Percentiles rank a stretch among this genome's conserved stretches.
These are phyloP conservation scores for Diaporthe capsici DNA, from an alignment of 2,329 filamentous ascomycete species.

Conservation along the genomic window DNA sequence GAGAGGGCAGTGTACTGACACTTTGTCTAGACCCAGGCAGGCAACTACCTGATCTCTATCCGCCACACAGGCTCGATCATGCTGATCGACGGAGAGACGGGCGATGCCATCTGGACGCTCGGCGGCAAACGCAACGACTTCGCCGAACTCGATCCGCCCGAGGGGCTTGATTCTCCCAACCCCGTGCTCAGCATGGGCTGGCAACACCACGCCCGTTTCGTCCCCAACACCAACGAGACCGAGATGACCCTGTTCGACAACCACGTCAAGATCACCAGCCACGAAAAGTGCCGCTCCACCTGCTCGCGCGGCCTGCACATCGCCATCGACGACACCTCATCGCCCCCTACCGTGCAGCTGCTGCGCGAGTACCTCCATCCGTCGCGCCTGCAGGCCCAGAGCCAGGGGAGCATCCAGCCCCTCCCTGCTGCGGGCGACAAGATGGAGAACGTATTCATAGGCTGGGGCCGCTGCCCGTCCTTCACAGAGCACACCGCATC, in stretches of 20 bases:
- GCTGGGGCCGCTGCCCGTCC: slow-evolving; percentile 61
- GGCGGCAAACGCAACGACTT: slow-evolving; percentile 64
- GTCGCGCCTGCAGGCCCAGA: slow-evolving; percentile 51
- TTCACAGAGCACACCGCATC: slow-evolving; percentile 60
- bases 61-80: slow-evolving; percentile 63
- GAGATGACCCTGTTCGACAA: slow-evolving; percentile 62
- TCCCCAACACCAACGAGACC: slow-evolving; percentile 46
- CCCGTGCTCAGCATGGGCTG: slow-evolving; percentile 51
- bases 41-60: slow-evolving; percentile 68
- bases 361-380: slow-evolving; percentile 56
- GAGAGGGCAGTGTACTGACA: slow-evolving; percentile 22
- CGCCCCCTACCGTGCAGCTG: slow-evolving; percentile 57
- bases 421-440: slow-evolving; percentile 43
- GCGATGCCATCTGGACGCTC: slow-evolving; percentile 65
- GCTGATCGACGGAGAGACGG: slow-evolving; percentile 62
- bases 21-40: slow-evolving; percentile 45
- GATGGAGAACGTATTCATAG: slow-evolving; percentile 56
- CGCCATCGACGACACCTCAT: slow-evolving; percentile 52
- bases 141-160: slow-evolving; percentile 44
- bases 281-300: slow-evolving; percentile 47
- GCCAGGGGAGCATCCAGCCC: slow-evolving; percentile 57
- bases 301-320: slow-evolving; percentile 53
- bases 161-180: neutral
- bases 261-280: slow-evolving; percentile 52
- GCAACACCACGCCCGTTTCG: slow-evolving; percentile 64